Evolutionary conservation across 2,329 filamentous ascomycete species (phyloP).

Genomic region (Knufia petricola): DNA sequence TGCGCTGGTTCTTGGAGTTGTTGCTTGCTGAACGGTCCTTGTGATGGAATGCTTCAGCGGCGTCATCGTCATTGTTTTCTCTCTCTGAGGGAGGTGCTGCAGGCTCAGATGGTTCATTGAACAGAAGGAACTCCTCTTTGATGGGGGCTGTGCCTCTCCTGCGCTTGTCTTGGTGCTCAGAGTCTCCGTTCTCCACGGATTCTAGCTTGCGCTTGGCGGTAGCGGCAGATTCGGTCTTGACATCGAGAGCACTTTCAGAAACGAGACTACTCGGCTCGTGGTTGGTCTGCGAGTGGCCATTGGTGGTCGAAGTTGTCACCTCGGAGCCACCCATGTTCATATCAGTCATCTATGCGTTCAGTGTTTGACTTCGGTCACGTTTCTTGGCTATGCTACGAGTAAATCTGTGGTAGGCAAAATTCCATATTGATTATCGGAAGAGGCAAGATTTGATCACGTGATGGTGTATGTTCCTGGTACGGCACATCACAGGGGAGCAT

Average conservation of each 20-base stretch:
- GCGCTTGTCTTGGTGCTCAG: constrained; percentile 27
- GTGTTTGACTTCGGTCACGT: too few species aligned
- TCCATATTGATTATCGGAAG: too few species aligned
- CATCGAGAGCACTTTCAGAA: constrained; percentile 1
- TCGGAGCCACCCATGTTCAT: background rate
- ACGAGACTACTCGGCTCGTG: constrained; percentile 7
- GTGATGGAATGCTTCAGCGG: constrained; percentile 47
- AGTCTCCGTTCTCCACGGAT: constrained; percentile 20
- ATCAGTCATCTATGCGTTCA: too few species aligned
- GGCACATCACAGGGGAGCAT: too few species aligned
- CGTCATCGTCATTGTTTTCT: constrained; percentile 44
- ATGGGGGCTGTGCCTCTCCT: constrained; percentile 57
- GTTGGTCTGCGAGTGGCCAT: background rate
- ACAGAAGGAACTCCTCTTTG: constrained; percentile 56
- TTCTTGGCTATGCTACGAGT: too few species aligned
- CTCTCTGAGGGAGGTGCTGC: constrained; percentile 24
- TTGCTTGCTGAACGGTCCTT: constrained; percentile 32
- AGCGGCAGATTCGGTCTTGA: constrained; percentile 37
- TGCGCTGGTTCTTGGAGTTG: constrained; percentile 43
- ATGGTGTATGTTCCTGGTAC: background rate
- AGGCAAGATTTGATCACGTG: background rate
- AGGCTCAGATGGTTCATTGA: constrained; percentile 17
- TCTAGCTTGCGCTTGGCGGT: constrained; percentile 53
- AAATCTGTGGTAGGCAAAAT: too few species aligned
- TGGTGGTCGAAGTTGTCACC: background rate